Percentiles rank a stretch among this genome's conserved stretches.
phyloP scores from a whole-genome alignment of 176 grass and related monocot genomes.

The Juncus effusus region DNA sequence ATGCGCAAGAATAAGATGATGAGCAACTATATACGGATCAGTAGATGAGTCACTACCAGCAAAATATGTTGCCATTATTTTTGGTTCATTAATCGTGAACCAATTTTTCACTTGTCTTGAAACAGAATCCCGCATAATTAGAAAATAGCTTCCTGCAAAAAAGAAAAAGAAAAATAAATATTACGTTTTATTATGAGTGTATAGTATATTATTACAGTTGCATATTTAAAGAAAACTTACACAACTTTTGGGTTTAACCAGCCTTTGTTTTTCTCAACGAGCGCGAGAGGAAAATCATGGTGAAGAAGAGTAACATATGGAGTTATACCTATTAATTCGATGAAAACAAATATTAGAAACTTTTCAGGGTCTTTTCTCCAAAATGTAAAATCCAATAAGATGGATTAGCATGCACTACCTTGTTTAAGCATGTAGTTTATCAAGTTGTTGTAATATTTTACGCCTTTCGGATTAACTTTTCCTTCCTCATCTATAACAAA shows the following conservation, averaged over 20 bases:
- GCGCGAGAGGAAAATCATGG: neutral
- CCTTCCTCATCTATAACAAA: conserved; percentile 32
- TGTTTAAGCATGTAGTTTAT: conserved; percentile 50
- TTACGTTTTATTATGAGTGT: neutral
- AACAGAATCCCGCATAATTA: neutral
- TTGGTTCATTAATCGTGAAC: conserved; percentile 6
- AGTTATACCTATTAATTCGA: neutral
- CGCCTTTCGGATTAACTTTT: conserved; percentile 43
- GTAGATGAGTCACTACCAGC: neutral
- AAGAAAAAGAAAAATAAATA: conserved; percentile 2
- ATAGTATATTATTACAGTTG: too few relatives aligned
- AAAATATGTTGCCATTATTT: neutral
- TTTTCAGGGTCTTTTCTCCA: too few relatives aligned
- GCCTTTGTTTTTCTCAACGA: neutral
- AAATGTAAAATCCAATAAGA: neutral
- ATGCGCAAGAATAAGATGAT: neutral
- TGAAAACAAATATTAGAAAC: too few relatives aligned
- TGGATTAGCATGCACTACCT: conserved; percentile 23
- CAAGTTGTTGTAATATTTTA: conserved; percentile 53
- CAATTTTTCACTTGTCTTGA: conserved; percentile 9
- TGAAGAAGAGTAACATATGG: neutral
- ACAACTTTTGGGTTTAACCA: neutral
- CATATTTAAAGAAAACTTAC: neutral
- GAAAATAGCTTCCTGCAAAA: neutral
- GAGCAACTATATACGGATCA: neutral